phyloP scores from a whole-genome alignment of 192 early-diverging fungal genomes.

The Allomyces arbusculus region DNA sequence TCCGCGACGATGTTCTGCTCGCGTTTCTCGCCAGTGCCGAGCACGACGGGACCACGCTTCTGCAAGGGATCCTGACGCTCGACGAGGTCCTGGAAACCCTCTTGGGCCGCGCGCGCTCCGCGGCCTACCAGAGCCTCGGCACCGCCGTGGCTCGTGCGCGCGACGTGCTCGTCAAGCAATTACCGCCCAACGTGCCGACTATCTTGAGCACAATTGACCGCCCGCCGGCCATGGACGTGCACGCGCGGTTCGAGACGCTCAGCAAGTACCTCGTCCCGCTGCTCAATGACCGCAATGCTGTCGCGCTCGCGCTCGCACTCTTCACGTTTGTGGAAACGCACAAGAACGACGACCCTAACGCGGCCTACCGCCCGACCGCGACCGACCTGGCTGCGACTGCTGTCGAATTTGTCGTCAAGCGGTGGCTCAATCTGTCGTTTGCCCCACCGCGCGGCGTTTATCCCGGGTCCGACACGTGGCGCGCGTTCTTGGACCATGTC shows the following conservation, averaged over 20 bases:
- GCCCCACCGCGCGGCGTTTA: neutral
- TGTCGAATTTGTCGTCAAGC: neutral
- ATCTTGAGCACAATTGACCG: neutral
- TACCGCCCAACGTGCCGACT: neutral
- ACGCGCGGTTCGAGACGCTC: neutral
- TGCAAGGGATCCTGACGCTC: neutral
- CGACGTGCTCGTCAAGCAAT: neutral
- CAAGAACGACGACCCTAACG: no score
- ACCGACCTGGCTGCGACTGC: neutral
- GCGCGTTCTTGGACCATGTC: neutral
- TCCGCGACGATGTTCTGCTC: neutral
- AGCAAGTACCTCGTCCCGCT: neutral
- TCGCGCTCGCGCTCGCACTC: neutral
- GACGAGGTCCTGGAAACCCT: neutral
- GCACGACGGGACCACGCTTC: neutral
- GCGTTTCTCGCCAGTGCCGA: neutral
- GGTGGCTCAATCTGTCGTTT: neutral
- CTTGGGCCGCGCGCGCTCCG: neutral
- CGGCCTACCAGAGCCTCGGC: neutral
- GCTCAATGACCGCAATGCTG: neutral
- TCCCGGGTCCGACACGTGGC: neutral
- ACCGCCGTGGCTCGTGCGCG: neutral
- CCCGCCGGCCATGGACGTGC: neutral
- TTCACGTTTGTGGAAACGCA: neutral
- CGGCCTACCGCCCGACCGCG: neutral